These are phyloP conservation scores for Gastrolobium villosum DNA, from an alignment of 306 rosid species.

Conservation along the genomic window DNA sequence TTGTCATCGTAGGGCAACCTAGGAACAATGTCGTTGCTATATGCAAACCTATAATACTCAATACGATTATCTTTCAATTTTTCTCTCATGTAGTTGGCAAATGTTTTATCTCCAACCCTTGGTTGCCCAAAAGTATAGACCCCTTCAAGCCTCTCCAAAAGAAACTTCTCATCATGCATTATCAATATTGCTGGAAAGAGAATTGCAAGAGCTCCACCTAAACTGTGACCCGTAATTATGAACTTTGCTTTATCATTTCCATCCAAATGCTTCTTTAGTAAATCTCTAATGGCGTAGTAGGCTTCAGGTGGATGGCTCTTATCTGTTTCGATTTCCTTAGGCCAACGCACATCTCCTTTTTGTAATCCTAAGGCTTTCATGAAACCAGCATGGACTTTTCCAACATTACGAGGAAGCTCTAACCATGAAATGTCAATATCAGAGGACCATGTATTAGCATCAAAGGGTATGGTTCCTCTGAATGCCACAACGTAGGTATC, in stretches of 20 bases:
- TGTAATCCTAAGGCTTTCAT: constrained; percentile 74
- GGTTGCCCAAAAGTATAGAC: constrained; percentile 85
- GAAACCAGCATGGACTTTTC: constrained; percentile 74
- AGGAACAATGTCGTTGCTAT: constrained; percentile 65
- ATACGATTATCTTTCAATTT: constrained; percentile 46
- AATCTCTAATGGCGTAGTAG: constrained; percentile 58
- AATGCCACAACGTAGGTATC: constrained; percentile 67
- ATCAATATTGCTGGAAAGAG: constrained; percentile 56
- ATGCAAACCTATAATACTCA: constrained; percentile 67
- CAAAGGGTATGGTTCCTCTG: constrained; percentile 73
- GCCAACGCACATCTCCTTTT: constrained; percentile 53
- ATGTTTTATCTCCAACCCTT: constrained; percentile 64
- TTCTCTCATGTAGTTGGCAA: constrained; percentile 58
- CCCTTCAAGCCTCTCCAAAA: constrained; percentile 66
- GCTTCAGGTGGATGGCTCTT: constrained; percentile 40
- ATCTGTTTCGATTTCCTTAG: constrained; percentile 30
- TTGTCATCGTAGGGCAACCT: constrained; percentile 65
- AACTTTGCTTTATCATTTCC: constrained; percentile 48
- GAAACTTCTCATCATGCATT: constrained; percentile 58
- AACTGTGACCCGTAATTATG: constrained; percentile 62
- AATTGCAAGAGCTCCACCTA: constrained; percentile 66
- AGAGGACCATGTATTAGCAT: constrained; percentile 70
- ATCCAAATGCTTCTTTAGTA: constrained; percentile 32
- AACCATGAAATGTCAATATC: constrained; percentile 77
- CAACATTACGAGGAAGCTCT: constrained; percentile 41